These are phyloP conservation scores for Wallacemonas sp. DNA, from an alignment of 208 protist genomes.

Conservation along the genomic window DNA sequence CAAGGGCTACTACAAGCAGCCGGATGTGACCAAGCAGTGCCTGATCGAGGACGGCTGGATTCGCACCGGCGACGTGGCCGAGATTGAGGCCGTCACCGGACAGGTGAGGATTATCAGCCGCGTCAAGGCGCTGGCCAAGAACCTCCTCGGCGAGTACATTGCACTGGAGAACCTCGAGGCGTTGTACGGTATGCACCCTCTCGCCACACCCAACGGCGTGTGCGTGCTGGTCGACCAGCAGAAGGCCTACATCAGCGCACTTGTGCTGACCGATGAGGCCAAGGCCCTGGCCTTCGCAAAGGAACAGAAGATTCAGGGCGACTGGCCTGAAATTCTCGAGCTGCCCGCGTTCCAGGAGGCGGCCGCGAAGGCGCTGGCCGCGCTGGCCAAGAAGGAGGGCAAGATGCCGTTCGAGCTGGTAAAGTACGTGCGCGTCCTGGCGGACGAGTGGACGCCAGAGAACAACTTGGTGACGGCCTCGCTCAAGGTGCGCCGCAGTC, in stretches of 20 bases:
- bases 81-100: conserved; percentile 43
- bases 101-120: conserved; percentile 76
- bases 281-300: conserved; percentile 58
- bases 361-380: conserved; percentile 34
- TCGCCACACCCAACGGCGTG: conserved; percentile 60
- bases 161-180: conserved; percentile 79
- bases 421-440: conserved; percentile 51
- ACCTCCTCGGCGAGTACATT: conserved; percentile 89
- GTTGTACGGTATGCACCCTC: conserved; percentile 58
- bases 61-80: conserved; percentile 89
- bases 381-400: conserved; percentile 41
- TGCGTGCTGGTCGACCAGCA: conserved; percentile 68
- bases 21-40: conserved; percentile 67
- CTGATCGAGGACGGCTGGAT: conserved; percentile 82
- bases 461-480: conserved; percentile 81
- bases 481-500: conserved; percentile 72
- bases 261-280: conserved; percentile 64
- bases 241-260: conserved; percentile 56
- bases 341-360: conserved; percentile 34
- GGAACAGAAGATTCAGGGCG: conserved; percentile 29
- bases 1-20: conserved; percentile 90
- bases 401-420: conserved; percentile 76
- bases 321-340: conserved; percentile 43
- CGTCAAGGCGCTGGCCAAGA: conserved; percentile 91
- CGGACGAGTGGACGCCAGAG: conserved; percentile 86